Evolutionary conservation across 768 basidiomycete genomes (phyloP).

Genomic region (Kwoniella pini): DNA sequence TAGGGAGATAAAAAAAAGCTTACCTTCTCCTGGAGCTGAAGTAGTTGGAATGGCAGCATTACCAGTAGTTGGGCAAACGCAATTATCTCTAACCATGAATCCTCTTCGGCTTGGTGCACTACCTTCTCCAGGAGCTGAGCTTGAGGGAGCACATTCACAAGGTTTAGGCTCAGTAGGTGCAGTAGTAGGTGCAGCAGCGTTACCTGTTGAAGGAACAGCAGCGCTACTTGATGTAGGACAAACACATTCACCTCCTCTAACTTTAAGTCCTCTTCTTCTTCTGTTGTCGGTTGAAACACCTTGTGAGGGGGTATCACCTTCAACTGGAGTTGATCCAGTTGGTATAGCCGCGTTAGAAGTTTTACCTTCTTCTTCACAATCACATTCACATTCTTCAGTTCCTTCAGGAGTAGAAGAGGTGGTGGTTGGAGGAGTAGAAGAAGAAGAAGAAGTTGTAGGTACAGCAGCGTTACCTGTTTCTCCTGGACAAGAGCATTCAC

Average conservation of each 20-base stretch:
- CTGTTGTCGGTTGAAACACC: not conserved
- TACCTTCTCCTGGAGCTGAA: conserved; percentile 1
- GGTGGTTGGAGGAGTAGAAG: not conserved
- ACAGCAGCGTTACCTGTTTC: too few species aligned
- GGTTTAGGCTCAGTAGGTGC: conserved; percentile 2
- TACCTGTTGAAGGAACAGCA: conserved; percentile 1
- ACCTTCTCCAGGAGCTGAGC: conserved; percentile 5
- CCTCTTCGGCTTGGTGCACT: not conserved
- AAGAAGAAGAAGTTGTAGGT: not conserved
- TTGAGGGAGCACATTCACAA: conserved; percentile 10
- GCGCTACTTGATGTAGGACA: conserved; percentile 4
- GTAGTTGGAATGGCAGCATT: not conserved
- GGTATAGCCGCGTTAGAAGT: not conserved
- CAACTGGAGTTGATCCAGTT: not conserved
- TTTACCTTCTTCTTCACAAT: not conserved
- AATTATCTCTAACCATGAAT: conserved; percentile 4
- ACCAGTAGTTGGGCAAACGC: conserved; percentile 10
- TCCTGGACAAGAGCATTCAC: conserved; percentile 8
- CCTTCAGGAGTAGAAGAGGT: too few species aligned
- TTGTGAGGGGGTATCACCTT: conserved; percentile 2
- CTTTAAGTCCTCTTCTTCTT: conserved; percentile 3
- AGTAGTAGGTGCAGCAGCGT: conserved; percentile 2
- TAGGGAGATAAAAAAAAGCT: not conserved
- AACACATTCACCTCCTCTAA: conserved; percentile 14
- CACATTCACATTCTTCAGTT: not conserved